Conservation (phyloP, 2,329 filamentous ascomycete genomes). For the Aspergillus ochraceus region DNA sequence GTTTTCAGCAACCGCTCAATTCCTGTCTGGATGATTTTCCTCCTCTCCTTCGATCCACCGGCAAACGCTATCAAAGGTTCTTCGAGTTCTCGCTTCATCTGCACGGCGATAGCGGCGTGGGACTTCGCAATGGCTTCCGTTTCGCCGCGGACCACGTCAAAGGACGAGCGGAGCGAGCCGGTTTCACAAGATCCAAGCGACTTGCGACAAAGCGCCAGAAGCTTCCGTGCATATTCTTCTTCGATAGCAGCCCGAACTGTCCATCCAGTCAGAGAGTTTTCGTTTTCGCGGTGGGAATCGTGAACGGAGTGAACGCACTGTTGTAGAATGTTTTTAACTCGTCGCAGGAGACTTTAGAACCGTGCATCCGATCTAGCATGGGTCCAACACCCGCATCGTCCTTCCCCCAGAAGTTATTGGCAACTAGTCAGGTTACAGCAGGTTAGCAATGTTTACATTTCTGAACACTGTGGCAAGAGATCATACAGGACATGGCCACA, state of each 20-base stretch:
- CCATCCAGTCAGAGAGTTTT: conserved; percentile 11
- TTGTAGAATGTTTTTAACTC: conserved; percentile 90
- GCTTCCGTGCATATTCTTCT: conserved; percentile 91
- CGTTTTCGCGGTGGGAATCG: neutral
- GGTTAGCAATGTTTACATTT: neutral
- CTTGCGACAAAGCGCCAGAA: conserved; percentile 83
- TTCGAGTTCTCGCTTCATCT: conserved; percentile 96
- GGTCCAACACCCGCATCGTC: conserved; percentile 94
- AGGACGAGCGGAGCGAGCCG: conserved; percentile 77
- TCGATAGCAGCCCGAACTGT: conserved; percentile 87
- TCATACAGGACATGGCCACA: conserved; percentile 67
- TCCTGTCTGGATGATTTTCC: conserved; percentile 92
- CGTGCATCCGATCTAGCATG: conserved; percentile 89
- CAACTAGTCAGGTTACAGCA: conserved; percentile 56
- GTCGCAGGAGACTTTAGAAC: conserved; percentile 90
- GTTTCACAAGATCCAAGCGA: conserved; percentile 83
- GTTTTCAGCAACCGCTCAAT: conserved; percentile 93
- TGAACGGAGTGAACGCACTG: conserved; percentile 52
- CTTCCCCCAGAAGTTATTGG: conserved; percentile 99
- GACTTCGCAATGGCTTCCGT: conserved; percentile 92
- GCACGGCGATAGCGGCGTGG: conserved; percentile 81
- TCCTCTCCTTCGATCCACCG: conserved; percentile 91
- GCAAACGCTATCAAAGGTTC: conserved; percentile 90
- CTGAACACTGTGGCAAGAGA: neutral
- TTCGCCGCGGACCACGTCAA: conserved; percentile 86